Percentiles rank a stretch among this genome's conserved stretches.
phyloP scores from a whole-genome alignment of 805 yeast genomes.

The Kregervanrija pseudodelftensis region DNA sequence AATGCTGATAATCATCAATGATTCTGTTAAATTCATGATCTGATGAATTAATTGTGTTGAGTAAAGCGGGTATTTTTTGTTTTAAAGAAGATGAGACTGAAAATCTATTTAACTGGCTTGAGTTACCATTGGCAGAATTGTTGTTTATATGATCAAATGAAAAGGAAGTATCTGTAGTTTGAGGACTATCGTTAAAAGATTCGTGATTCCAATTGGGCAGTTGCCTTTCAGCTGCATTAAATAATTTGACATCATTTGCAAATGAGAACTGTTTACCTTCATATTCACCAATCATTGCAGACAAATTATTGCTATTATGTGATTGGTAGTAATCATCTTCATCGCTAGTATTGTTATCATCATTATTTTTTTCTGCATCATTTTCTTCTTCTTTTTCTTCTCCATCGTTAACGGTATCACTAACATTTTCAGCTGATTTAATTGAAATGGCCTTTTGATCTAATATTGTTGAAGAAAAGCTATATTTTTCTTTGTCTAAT shows the following conservation, averaged over 20 bases:
- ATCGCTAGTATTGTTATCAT: background rate
- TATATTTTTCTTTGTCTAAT: background rate
- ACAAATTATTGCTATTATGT: background rate
- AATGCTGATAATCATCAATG: slow-evolving; percentile 9
- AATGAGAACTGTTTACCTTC: slow-evolving; percentile 8
- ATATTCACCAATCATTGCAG: slow-evolving; percentile 13
- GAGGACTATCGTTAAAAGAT: too few relatives aligned
- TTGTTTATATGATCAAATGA: too few relatives aligned
- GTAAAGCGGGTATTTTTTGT: too few relatives aligned
- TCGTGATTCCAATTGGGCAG: too few relatives aligned
- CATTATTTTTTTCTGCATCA: background rate
- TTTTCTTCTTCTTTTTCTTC: background rate
- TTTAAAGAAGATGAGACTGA: too few relatives aligned
- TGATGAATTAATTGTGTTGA: slow-evolving; percentile 3
- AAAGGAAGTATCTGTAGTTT: too few relatives aligned
- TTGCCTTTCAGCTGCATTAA: background rate
- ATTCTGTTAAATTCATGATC: slow-evolving; percentile 11
- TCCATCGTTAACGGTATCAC: background rate
- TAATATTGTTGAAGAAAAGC: too few relatives aligned
- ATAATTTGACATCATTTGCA: slow-evolving; percentile 6
- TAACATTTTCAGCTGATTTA: too few relatives aligned
- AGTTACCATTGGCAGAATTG: too few relatives aligned
- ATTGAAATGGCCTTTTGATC: background rate
- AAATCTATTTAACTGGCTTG: too few relatives aligned
- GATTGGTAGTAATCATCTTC: background rate